These are phyloP conservation scores for Trametes coccinea DNA, from an alignment of 768 basidiomycete species.

Conservation along the genomic window DNA sequence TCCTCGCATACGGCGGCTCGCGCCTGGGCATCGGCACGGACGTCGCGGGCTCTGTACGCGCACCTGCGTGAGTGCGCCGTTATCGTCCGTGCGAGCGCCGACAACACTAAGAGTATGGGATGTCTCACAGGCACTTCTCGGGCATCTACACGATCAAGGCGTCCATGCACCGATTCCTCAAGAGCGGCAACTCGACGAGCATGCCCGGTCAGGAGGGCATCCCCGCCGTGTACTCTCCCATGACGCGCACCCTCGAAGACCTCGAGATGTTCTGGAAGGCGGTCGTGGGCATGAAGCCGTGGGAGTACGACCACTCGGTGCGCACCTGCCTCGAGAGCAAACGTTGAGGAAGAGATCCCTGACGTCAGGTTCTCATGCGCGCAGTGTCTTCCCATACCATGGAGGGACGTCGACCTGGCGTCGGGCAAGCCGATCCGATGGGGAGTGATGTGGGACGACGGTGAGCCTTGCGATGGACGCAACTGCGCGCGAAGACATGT, in stretches of 20 bases:
- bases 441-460: constrained; percentile 47
- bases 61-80: constrained; percentile 42
- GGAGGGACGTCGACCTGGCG: constrained; percentile 37
- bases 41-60: constrained; percentile 50
- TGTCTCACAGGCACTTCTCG: constrained; percentile 29
- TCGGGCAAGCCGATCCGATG: constrained; percentile 37
- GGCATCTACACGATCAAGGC: constrained; percentile 48
- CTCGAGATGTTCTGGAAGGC: constrained; percentile 46
- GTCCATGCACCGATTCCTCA: constrained; percentile 40
- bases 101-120: no score
- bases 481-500: background rate
- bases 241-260: constrained; percentile 46
- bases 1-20: constrained; percentile 47
- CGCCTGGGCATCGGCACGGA: constrained; percentile 52
- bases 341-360: background rate
- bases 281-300: constrained; percentile 43
- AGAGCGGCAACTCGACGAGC: constrained; percentile 36
- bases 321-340: constrained; percentile 7
- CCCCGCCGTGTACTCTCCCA: constrained; percentile 40
- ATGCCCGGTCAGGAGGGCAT: constrained; percentile 46
- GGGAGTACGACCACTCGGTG: constrained; percentile 46
- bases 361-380: background rate
- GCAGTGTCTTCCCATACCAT: constrained; percentile 45
- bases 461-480: constrained; percentile 16
- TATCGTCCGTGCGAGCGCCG: no score